Percentiles rank a stretch among this genome's conserved stretches.
Conservation (phyloP, 257 asterid genomes). For the Coffea canephora region DNA sequence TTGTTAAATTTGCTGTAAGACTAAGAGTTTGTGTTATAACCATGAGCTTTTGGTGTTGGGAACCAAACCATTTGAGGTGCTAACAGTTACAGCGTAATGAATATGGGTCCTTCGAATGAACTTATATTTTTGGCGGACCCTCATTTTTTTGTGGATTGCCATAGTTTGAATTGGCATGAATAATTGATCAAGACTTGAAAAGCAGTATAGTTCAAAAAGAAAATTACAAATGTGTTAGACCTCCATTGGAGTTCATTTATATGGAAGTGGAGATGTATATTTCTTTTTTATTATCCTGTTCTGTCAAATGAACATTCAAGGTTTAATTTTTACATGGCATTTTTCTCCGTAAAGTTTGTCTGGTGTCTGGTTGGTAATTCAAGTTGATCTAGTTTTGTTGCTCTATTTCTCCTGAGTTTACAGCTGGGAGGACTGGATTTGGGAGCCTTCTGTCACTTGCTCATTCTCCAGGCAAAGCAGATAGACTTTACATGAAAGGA, state of each 20-base stretch:
- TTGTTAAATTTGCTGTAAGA: not conserved
- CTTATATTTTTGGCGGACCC: no score
- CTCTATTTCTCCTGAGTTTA: slow-evolving; percentile 10
- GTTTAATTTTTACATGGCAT: not conserved
- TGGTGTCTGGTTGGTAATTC: not conserved
- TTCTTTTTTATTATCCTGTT: not conserved
- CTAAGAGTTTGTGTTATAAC: not conserved
- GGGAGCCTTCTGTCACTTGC: slow-evolving; percentile 93
- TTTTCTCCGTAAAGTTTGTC: not conserved
- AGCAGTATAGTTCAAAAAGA: not conserved
- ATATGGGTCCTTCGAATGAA: not conserved
- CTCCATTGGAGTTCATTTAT: not conserved
- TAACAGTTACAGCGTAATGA: not conserved
- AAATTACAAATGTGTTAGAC: not conserved
- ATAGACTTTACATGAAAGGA: slow-evolving; percentile 93
- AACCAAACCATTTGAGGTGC: not conserved
- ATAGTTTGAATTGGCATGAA: not conserved
- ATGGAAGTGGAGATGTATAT: not conserved
- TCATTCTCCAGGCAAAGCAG: slow-evolving; percentile 86
- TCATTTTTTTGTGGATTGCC: not conserved
- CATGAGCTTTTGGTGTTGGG: not conserved
- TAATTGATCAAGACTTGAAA: not conserved
- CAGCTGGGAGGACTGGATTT: slow-evolving; percentile 92
- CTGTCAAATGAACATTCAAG: not conserved
- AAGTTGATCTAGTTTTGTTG: slow-evolving; percentile 8